Conservation (phyloP, 2,329 filamentous ascomycete genomes). For the Aspergillus niger region DNA sequence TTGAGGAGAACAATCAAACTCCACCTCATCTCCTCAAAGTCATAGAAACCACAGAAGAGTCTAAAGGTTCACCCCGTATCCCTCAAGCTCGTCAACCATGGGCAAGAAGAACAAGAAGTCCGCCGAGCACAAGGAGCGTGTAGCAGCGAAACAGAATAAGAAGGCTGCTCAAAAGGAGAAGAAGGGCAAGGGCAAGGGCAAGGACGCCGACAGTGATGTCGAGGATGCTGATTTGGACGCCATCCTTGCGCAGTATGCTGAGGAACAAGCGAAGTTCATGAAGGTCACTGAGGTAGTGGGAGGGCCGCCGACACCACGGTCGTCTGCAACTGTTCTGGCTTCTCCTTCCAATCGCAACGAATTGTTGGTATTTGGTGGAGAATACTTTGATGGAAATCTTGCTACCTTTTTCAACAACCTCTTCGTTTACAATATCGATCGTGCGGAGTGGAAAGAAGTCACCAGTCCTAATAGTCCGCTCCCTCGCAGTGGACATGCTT, state of each 20-base stretch:
- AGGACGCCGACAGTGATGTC: slow-evolving; percentile 77
- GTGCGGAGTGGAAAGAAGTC: slow-evolving; percentile 86
- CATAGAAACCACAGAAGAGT: not conserved
- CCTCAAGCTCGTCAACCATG: slow-evolving; percentile 37
- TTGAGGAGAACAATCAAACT: not conserved
- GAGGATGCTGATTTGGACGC: slow-evolving; percentile 93
- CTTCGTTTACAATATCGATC: slow-evolving; percentile 72
- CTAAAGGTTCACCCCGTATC: not conserved
- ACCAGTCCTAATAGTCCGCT: slow-evolving; percentile 90
- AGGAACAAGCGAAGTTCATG: slow-evolving; percentile 88
- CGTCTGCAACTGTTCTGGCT: slow-evolving; percentile 79
- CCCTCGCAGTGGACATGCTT: slow-evolving; percentile 89
- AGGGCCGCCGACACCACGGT: slow-evolving; percentile 73
- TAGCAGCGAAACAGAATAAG: slow-evolving; percentile 76
- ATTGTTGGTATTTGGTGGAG: slow-evolving; percentile 87
- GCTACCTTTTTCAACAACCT: slow-evolving; percentile 72
- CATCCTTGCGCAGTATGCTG: slow-evolving; percentile 89
- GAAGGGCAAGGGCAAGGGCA: slow-evolving; percentile 69
- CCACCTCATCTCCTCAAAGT: not conserved
- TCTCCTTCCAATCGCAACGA: slow-evolving; percentile 86
- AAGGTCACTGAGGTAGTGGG: slow-evolving; percentile 83
- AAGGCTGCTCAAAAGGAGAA: slow-evolving; percentile 77
- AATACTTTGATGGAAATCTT: slow-evolving; percentile 90
- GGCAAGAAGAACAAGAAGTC: slow-evolving; percentile 59
- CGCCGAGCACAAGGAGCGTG: slow-evolving; percentile 59